phyloP scores from a whole-genome alignment of 2,329 filamentous ascomycete species.

The Didymellaceae sp. region DNA sequence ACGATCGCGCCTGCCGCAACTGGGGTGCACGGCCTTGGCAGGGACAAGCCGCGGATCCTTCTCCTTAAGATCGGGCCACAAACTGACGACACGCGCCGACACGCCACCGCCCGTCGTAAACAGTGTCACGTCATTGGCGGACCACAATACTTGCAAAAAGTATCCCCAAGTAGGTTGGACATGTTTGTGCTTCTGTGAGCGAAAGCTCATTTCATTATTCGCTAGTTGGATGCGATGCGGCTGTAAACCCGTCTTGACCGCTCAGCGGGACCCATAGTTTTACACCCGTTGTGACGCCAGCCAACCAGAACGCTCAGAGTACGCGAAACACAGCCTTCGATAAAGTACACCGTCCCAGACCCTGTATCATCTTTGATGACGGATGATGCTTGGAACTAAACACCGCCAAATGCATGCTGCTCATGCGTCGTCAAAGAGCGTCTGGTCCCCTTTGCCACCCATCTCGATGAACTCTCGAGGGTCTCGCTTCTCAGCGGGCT shows the following conservation, averaged over 20 bases:
- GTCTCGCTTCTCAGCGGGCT: conserved; percentile 70
- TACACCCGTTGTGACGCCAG: conserved; percentile 22
- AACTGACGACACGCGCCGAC: conserved; percentile 28
- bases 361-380: conserved; percentile 7
- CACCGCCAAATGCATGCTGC: background rate
- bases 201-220: conserved; percentile 10
- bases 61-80: conserved; percentile 32
- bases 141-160: conserved; percentile 1
- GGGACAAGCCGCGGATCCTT: conserved; percentile 22
- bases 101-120: conserved; percentile 23
- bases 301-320: conserved; percentile 24
- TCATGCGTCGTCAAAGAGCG: conserved; percentile 64
- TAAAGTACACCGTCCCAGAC: conserved; percentile 6
- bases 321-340: conserved; percentile 23
- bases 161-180: conserved; percentile 4
- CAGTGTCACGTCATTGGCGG: conserved; percentile 31
- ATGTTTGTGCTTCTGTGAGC: background rate
- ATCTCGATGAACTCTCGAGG: conserved; percentile 81
- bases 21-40: conserved; percentile 30
- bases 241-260: conserved; percentile 13
- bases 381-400: background rate
- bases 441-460: conserved; percentile 85
- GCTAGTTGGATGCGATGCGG: conserved; percentile 6
- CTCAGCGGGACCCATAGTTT: conserved; percentile 20
- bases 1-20: conserved; percentile 21